Base-by-base conservation (phyloP, 2,329 filamentous ascomycete species). In the Didymella lethalis region DNA sequence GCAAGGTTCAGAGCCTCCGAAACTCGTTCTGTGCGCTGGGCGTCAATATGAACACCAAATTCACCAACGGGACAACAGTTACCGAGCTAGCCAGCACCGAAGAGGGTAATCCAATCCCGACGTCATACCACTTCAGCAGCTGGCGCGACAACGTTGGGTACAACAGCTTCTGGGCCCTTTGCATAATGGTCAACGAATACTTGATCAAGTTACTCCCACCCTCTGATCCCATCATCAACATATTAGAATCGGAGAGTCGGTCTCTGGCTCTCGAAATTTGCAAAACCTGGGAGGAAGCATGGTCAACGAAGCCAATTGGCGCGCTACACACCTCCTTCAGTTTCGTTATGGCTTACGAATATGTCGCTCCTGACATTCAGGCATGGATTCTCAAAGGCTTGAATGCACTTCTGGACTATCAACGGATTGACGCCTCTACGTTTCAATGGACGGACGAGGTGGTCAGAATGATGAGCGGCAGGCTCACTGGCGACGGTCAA, bases 261-360 rank as follows among this genome's bases (percentile, higher is more conserved):
- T 62, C 58, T 20, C 34, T 73, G 14, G 70, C 71, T 11, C 48
- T 68, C 2, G 66, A 76, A 18, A 74, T 76, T 4, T 75, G 72
- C 61, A 74, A 74, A 57, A 74, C 70, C 11, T 75, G 72, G 73
- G 72, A 75, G 54, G 68, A 72, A 56, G 71, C 73, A 2, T 75
- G 71, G 72, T 64, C 65, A 28, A 71, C 63, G 14, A 70, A 67
- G 20, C 72, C 72, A 3, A 73, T 75, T 32, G 73, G 72, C 18
- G 70, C 73, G 3, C 71, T 73, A 10, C 72, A 75, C 20, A 71
- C 69, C 0, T 67, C 68, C 4, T 53, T 75, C 23, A 73, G 72
- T 54, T 74, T 74, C 38, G 70, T 76, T 5, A 66, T 75, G 40
- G 72, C 72, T 1, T 74, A 71, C 43, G 71, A 75, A 29, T 75